phyloP scores from a whole-genome alignment of 345 rosid species.

The Populus simonii region DNA sequence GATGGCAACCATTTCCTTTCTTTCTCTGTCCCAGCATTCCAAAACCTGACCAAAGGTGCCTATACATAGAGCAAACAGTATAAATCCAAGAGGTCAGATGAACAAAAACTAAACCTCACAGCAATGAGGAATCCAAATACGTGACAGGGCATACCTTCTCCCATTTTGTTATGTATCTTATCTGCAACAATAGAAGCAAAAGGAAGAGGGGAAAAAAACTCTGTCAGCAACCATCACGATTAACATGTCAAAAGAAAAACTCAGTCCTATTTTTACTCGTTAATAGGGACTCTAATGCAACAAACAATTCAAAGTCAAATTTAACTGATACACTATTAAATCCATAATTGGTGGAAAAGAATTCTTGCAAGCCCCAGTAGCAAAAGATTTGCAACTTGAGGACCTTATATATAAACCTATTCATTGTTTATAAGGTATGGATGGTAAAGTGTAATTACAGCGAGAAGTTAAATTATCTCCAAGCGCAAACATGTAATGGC shows the following conservation, averaged over 20 bases:
- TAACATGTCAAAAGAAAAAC: background rate
- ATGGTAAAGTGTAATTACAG: conserved; percentile 74
- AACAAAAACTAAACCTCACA: conserved; percentile 1
- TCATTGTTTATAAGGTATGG: conserved; percentile 8
- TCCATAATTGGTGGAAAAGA: background rate
- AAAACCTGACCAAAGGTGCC: conserved; percentile 92
- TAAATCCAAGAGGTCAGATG: background rate
- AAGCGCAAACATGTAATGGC: conserved; percentile 93
- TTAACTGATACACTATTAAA: background rate
- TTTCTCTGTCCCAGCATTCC: conserved; percentile 91
- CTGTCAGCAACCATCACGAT: background rate
- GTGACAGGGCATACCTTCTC: conserved; percentile 54
- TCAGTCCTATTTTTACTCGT: background rate
- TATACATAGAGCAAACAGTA: conserved; percentile 6
- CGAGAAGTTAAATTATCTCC: conserved; percentile 93
- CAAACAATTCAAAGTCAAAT: background rate
- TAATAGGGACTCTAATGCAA: background rate
- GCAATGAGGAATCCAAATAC: background rate
- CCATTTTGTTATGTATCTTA: conserved; percentile 84
- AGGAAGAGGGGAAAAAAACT: background rate
- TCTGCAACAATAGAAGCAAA: conserved; percentile 39
- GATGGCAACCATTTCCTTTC: conserved; percentile 83
- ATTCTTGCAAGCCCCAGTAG: background rate
- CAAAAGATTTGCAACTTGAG: conserved; percentile 9
- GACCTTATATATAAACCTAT: background rate